These are phyloP conservation scores for Euphorbia celastroides DNA, from an alignment of 441 rosid species.

Conservation along the genomic window DNA sequence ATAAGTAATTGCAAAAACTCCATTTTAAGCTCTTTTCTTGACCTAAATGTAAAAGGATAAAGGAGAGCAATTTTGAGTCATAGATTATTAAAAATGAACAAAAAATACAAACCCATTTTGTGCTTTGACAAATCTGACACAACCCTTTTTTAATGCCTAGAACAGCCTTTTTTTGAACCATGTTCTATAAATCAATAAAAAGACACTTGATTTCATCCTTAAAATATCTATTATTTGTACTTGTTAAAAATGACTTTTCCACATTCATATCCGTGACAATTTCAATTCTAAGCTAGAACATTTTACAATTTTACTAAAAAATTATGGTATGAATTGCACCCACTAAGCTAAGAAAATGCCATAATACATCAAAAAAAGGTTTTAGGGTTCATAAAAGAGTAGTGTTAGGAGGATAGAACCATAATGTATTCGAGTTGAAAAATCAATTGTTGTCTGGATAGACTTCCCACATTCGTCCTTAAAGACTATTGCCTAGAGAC, in stretches of 20 bases:
- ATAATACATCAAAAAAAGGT: too few relatives aligned
- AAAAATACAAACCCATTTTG: background rate
- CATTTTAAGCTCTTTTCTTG: constrained; percentile 10
- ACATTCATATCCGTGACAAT: constrained; percentile 21
- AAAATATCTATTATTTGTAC: constrained; percentile 27
- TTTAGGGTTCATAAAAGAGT: too few relatives aligned
- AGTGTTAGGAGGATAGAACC: too few relatives aligned
- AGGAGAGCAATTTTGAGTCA: background rate
- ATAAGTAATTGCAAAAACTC: constrained; percentile 12
- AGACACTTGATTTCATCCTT: constrained; percentile 34
- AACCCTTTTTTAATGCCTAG: constrained; percentile 19
- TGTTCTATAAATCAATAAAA: constrained; percentile 12
- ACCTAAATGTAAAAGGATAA: background rate
- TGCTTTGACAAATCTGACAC: constrained; percentile 7
- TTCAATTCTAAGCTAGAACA: constrained; percentile 22
- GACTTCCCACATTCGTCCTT: too few relatives aligned
- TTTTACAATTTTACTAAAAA: too few relatives aligned
- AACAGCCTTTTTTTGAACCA: background rate
- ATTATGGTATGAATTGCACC: too few relatives aligned
- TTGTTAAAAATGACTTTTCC: constrained; percentile 27
- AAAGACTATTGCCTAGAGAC: too few relatives aligned
- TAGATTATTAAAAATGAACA: constrained; percentile 3
- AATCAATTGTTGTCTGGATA: too few relatives aligned
- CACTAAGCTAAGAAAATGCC: too few relatives aligned
- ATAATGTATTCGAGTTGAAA: too few relatives aligned